phyloP scores from a whole-genome alignment of 495 filamentous ascomycete species.

The Annulohypoxylon bovei region DNA sequence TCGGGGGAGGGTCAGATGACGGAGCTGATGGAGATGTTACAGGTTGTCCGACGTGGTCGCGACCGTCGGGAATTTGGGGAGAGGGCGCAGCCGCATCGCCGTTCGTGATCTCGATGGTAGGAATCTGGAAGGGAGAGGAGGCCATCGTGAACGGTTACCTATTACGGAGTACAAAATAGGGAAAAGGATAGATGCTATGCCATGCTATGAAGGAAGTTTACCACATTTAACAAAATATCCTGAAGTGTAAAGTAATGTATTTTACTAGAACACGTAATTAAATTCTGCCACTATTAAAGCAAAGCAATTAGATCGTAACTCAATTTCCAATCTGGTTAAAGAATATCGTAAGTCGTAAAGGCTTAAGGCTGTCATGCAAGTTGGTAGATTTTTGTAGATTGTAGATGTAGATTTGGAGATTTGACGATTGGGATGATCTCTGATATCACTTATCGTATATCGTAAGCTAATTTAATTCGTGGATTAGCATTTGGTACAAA shows the following conservation, averaged over 20 bases:
- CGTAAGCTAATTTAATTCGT: neutral
- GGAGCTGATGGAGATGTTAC: neutral
- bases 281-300: neutral
- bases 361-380: neutral
- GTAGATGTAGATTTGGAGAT: neutral
- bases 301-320: neutral
- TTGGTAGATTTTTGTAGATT: neutral
- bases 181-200: slow-evolving; percentile 13
- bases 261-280: neutral
- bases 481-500: neutral
- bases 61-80: slow-evolving; percentile 25
- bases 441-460: neutral
- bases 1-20: slow-evolving; percentile 31
- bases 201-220: slow-evolving; percentile 13
- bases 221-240: neutral
- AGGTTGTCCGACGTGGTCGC: slow-evolving; percentile 35
- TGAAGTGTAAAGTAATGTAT: neutral
- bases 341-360: neutral
- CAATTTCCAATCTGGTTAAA: neutral
- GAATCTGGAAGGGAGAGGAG: slow-evolving; percentile 15
- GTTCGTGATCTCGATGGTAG: neutral
- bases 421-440: slow-evolving; percentile 4
- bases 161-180: neutral
- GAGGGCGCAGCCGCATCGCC: slow-evolving; percentile 11
- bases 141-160: slow-evolving; percentile 18